Percentiles rank a stretch among this genome's conserved stretches.
Conservation (phyloP, 495 filamentous ascomycete genomes). For the Talaromyces proteolyticus region DNA sequence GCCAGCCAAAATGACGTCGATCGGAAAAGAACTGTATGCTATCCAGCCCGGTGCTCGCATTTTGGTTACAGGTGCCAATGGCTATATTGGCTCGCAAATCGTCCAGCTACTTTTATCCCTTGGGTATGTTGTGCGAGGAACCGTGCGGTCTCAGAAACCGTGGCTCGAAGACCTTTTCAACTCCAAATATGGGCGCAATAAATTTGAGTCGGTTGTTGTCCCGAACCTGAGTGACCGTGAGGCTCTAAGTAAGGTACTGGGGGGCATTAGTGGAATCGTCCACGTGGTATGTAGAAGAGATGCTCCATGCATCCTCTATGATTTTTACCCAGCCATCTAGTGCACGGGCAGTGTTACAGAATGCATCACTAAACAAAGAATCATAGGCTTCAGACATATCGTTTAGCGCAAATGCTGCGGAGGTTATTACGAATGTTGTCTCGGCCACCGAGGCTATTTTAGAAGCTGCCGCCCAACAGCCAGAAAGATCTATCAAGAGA, state of each 20-base stretch:
- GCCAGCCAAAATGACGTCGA: too few species aligned
- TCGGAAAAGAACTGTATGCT: too few species aligned
- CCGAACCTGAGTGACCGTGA: conserved; percentile 27
- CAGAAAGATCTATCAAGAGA: conserved; percentile 32
- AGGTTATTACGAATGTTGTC: conserved; percentile 34
- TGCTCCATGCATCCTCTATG: conserved; percentile 12
- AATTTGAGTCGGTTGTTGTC: conserved; percentile 32
- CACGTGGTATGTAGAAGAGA: conserved; percentile 35
- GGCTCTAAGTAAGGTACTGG: conserved; percentile 36
- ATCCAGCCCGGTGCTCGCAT: conserved; percentile 16
- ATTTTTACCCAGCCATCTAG: not conserved
- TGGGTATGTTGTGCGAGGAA: conserved; percentile 49
- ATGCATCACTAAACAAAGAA: not conserved
- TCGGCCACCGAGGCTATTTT: conserved; percentile 28
- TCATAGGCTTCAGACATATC: conserved; percentile 18
- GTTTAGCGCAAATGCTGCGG: conserved; percentile 29
- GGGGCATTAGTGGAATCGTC: conserved; percentile 26
- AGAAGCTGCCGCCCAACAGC: conserved; percentile 27
- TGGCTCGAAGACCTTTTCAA: conserved; percentile 37
- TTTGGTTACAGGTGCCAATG: conserved; percentile 53
- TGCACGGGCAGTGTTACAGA: not conserved
- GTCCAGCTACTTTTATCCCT: conserved; percentile 40
- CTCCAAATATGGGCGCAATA: conserved; percentile 28
- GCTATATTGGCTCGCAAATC: conserved; percentile 49
- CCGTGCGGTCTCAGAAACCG: conserved; percentile 35